Percentiles rank a stretch among this genome's conserved stretches.
These are phyloP conservation scores for Asclepias syriaca DNA, from an alignment of 257 asterid species.

Conservation along the genomic window DNA sequence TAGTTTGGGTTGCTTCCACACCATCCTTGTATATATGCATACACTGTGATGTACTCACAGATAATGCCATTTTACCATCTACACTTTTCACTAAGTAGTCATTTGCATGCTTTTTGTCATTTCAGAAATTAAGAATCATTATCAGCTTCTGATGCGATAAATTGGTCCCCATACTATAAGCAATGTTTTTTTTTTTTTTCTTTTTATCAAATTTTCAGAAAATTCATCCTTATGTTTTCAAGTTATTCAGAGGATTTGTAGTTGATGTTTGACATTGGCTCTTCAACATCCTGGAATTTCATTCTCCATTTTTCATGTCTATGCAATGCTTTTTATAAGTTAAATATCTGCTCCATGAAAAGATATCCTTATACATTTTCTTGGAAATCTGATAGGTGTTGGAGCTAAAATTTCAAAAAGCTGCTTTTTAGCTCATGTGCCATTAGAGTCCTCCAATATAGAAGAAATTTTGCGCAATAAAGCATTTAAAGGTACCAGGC, in stretches of 20 bases:
- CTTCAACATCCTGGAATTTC: neutral
- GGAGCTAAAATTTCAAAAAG: slow-evolving; percentile 78
- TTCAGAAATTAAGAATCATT: no score
- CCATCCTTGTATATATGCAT: neutral
- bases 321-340: neutral
- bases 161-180: no score
- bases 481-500: slow-evolving; percentile 71
- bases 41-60: neutral
- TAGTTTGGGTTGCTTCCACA: neutral
- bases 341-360: slow-evolving; percentile 11
- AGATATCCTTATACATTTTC: slow-evolving; percentile 15
- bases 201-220: neutral
- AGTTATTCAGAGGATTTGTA: neutral
- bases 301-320: slow-evolving; percentile 3
- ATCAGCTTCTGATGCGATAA: no score
- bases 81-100: neutral
- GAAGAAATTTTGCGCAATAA: slow-evolving; percentile 47
- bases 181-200: no score
- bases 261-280: neutral
- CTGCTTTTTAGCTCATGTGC: slow-evolving; percentile 57
- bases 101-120: neutral
- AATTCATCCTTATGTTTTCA: neutral
- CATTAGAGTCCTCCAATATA: slow-evolving; percentile 50
- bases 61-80: neutral
- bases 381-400: slow-evolving; percentile 33